Base-by-base conservation (phyloP, 495 filamentous ascomycete species). In the Alectoria sarmentosa region DNA sequence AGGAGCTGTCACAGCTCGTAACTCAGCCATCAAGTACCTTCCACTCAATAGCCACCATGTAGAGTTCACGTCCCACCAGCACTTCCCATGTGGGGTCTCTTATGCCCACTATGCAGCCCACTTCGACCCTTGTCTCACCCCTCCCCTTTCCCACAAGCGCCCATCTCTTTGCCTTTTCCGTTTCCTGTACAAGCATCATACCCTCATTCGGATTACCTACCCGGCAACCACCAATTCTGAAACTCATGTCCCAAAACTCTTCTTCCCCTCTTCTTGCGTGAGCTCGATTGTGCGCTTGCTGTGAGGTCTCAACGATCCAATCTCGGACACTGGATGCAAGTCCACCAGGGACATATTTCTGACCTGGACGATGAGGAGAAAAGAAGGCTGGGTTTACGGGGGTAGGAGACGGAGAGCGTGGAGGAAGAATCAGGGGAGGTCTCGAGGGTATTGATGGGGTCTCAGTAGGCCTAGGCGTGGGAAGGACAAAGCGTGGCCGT, bases 291-390 rank as follows among this genome's bases (percentile, higher is more conserved):
- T 58, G 38, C 44, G 48, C 58, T n/a, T 39, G 13, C 36, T 66
- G 61, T 10, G 48, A 41, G 8, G 61, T 60, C 63, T 77, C 76
- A 34, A 78, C 57, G 21, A 77, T 67, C 75, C 76, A 77, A 32
- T 68, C 55, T 26, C 72, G 65, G 23, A 75, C 63, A 23, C 65
- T 74, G 23, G 69, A 65, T 34, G 76, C 76, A 60, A 77, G 60
- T 14, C 76, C 76, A 26, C 71, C 74, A 9, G 71, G 71, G 3
- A 77, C 46, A 46, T 72, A 77, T 52, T 74, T 76, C 58, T 76
- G 71, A 14, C 71, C 73, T 46, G 72, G 71, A 26, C 75, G 70
- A 21, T 70, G 71, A 13, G 76, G 76, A 15, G 76, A 77, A 61
- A 78, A 77, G 66, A 78, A 75, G 41, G 59, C 34, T 19, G 65